Base-by-base conservation (phyloP, 1,284 basidiomycete species). In the Singerocomus rubriflavus region DNA sequence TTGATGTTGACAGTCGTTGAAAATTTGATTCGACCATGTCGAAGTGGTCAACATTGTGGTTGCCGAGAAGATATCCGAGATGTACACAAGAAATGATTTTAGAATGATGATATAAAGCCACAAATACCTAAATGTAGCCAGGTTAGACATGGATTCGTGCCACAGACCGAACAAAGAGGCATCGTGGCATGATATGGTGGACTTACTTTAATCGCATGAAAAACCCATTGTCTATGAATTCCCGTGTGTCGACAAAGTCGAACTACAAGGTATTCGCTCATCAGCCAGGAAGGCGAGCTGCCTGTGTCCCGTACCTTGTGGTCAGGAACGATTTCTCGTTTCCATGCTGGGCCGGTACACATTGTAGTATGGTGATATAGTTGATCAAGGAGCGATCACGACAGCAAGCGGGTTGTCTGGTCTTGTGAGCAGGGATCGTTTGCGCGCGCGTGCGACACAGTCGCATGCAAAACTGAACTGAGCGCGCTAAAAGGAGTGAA, bases 1-100 rank as follows among this genome's bases (percentile, higher is more conserved):
- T 63, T 75, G 65, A 57, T 66, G 57, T 59, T 70, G 73, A 63
- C 91, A 93, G 60, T 85, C 79, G 56, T 85, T 76, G 72, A 93
- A 90, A 64, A 96, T 93, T 68, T 91, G 82, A 61, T 91, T 94
- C 46, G 88, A 88, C 93, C 96, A 98, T 46, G 84, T 81, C 30
- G 81, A 78, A 36, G 93, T 94, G n/a, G 91, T 87, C 69, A 98
- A 87, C 87, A 98, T 91, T 58, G 95, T 98, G 54, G 93, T 82
- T 53, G 93, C 94, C 32, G 96, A 96, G 77, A 97, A 99, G 69
- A 98, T 93, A 81, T 99, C 97, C 71, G 93, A 90, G 52, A 93
- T 80, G 72, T 98, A 98, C 70, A 99, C 95, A 53, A 93, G 84
- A 73, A 98, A 88, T 30, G 91, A 92, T 71, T 97, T 98, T 76